Base-by-base conservation (phyloP, 2,329 filamentous ascomycete species). In the Rhytidhysteron rufulum region DNA sequence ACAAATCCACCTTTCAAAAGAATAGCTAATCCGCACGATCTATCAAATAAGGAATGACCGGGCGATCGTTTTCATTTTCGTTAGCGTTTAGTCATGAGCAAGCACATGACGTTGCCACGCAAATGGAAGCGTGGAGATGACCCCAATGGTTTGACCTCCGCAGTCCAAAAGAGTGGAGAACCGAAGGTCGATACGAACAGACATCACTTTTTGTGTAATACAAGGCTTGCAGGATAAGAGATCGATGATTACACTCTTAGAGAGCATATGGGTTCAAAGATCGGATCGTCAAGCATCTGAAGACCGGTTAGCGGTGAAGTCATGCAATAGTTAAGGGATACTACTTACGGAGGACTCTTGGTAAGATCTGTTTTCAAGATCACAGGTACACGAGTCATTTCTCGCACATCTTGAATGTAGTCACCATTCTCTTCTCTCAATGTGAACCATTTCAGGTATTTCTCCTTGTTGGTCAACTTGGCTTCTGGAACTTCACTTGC, bases 341-440 rank as follows among this genome's bases (percentile, higher is more conserved):
- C n/a, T 47, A 91, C 93, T 83, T 86, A 98, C 90, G 93, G 93
- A 71, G 93, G 93, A 73, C 91, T 97, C 86, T 98, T 98, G 72
- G 78, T 88, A 59, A 98, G 79, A 72, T 98, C 93, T 51, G 93
- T 97, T 83, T 95, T 97, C 60, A 98, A 73, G 65, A 98, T 95
- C 53, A 98, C 86, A n/a, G 93, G 93, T 46, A 98, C 86, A 54
- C 91, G 80, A 31, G 88, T 91, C 90, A 98, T 96, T 75, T 98
- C 93, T 42, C 84, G 90, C 51, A 98, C 89, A 67, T 98, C 93
- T 71, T 98, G 93, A 60, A 98, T 96, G 73, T 94, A 94, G 56
- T 97, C 87, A 50, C 91, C 91, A 54, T 86, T 85, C 69, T 95
- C 87, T 67, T 98, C 91, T 38, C 93, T 80, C 53, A 98, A 76